phyloP scores from a whole-genome alignment of 495 filamentous ascomycete species.

The Lentithecium fluviatile region DNA sequence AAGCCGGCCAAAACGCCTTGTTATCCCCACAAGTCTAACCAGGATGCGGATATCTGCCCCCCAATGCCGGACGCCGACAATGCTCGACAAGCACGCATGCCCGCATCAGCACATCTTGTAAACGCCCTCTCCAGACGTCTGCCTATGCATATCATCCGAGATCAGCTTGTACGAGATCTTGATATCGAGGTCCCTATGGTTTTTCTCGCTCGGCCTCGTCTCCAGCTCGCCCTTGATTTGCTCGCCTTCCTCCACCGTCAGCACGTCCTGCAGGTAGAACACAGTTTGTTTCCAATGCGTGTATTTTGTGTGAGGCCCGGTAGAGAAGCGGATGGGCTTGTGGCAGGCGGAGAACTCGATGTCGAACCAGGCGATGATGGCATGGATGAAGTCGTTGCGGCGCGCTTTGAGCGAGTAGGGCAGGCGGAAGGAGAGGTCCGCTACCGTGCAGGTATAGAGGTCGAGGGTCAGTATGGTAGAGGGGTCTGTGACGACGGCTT shows the following conservation, averaged over 20 bases:
- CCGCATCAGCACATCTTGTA: conserved; percentile 75
- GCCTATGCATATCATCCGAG: conserved; percentile 66
- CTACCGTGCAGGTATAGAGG: conserved; percentile 70
- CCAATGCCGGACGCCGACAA: not conserved
- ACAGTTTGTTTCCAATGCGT: conserved; percentile 54
- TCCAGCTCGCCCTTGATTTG: conserved; percentile 66
- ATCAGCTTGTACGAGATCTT: conserved; percentile 77
- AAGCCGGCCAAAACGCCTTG: conserved; percentile 7
- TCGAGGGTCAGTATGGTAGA: conserved; percentile 74
- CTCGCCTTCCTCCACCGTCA: conserved; percentile 47
- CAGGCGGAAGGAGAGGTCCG: conserved; percentile 74
- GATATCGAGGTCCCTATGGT: conserved; percentile 92
- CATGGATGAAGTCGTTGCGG: conserved; percentile 89
- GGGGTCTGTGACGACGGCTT: conserved; percentile 77
- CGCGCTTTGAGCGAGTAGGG: conserved; percentile 69
- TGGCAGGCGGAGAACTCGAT: conserved; percentile 95
- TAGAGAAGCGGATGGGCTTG: conserved; percentile 50
- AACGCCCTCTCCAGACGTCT: conserved; percentile 65
- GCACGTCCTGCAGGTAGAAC: conserved; percentile 48
- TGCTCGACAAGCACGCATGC: not conserved
- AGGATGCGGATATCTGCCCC: not conserved
- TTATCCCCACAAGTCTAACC: not conserved
- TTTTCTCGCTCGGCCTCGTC: conserved; percentile 89
- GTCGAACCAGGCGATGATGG: conserved; percentile 96
- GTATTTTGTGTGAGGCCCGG: conserved; percentile 51